Evolutionary conservation across 176 grass and related monocot species (phyloP).

Genomic region (Tillandsia fasciculata): DNA sequence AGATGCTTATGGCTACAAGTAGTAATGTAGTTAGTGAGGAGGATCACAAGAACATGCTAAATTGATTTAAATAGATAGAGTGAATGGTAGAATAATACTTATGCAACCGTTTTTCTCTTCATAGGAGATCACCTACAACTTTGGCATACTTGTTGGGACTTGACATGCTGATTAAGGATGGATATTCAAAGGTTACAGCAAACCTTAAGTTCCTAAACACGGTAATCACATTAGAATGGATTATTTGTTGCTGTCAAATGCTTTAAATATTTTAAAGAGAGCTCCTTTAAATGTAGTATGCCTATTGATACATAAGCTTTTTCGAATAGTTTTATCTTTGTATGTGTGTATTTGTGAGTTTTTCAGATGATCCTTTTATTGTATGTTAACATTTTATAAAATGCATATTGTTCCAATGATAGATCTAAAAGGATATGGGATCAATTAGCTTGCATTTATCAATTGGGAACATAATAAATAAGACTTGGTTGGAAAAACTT

Average conservation of each 20-base stretch:
- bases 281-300: background rate
- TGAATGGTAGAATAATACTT: background rate
- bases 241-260: background rate
- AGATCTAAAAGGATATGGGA: too few relatives aligned
- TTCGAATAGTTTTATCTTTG: too few relatives aligned
- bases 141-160: constrained; percentile 72
- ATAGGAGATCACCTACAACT: constrained; percentile 80
- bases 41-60: background rate
- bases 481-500: too few relatives aligned
- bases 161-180: constrained; percentile 82
- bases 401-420: too few relatives aligned
- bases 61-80: background rate
- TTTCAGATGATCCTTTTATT: too few relatives aligned
- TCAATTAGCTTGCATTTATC: too few relatives aligned
- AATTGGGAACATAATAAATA: too few relatives aligned
- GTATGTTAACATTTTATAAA: too few relatives aligned
- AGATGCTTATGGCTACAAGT: background rate
- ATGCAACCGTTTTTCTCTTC: constrained; percentile 13
- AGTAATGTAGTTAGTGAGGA: background rate
- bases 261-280: background rate
- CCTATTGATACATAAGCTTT: too few relatives aligned
- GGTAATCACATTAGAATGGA: constrained; percentile 29
- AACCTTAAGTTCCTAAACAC: constrained; percentile 77
- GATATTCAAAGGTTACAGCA: constrained; percentile 78
- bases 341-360: too few relatives aligned